A percentile compares a stretch with the other conserved stretches of the same genome.
phyloP scores from a whole-genome alignment of 2,329 filamentous ascomycete species.

The Ceratocystis cubensis region DNA sequence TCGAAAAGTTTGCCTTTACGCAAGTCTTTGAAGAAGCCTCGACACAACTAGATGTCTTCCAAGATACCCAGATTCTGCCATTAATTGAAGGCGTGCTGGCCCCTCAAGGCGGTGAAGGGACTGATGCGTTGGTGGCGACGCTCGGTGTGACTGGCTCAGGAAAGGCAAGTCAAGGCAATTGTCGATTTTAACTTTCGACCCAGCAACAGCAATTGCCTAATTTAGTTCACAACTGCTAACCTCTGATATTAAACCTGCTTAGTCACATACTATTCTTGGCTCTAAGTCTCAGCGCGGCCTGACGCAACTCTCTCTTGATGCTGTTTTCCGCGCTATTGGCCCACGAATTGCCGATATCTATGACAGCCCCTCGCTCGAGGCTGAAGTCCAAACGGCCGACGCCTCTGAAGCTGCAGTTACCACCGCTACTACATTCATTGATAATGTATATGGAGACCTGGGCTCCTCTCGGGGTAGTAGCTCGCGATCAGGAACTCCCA shows the following conservation, averaged over 20 bases:
- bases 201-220: neutral
- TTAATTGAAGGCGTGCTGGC: slow-evolving; percentile 67
- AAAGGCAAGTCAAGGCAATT: slow-evolving; percentile 49
- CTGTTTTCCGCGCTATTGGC: slow-evolving; percentile 72
- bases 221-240: neutral
- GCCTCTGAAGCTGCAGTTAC: slow-evolving; percentile 67
- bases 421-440: slow-evolving; percentile 63
- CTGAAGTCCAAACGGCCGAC: slow-evolving; percentile 65
- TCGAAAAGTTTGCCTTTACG: slow-evolving; percentile 92
- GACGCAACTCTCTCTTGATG: slow-evolving; percentile 81
- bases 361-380: slow-evolving; percentile 48
- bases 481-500: slow-evolving; percentile 55
- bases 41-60: slow-evolving; percentile 74
- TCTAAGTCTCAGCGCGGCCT: slow-evolving; percentile 76
- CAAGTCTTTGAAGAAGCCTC: slow-evolving; percentile 81
- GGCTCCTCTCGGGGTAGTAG: slow-evolving; percentile 42
- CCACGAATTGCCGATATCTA: slow-evolving; percentile 54
- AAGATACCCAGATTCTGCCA: slow-evolving; percentile 59
- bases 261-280: slow-evolving; percentile 94
- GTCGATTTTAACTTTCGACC: neutral
- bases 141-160: slow-evolving; percentile 90
- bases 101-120: slow-evolving; percentile 57
- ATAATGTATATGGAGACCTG: slow-evolving; percentile 50
- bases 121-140: slow-evolving; percentile 82
- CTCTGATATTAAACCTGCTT: slow-evolving; percentile 8